Conservation (phyloP, 2,329 filamentous ascomycete species). For the Xylariaceae sp. region DNA sequence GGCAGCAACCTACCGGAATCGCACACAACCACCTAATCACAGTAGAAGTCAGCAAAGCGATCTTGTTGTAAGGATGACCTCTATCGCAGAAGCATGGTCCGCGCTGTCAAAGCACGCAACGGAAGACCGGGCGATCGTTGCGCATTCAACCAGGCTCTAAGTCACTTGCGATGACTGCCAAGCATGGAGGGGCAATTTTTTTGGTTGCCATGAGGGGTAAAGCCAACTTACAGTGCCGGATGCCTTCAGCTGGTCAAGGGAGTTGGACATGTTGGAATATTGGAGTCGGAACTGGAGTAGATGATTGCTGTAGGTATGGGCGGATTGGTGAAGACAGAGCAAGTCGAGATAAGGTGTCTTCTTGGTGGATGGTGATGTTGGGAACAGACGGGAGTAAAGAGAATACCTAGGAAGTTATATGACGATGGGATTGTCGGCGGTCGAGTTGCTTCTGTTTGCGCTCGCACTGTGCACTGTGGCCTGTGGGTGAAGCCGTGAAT, state of each 20-base stretch:
- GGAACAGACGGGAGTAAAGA: no score
- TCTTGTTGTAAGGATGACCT: constrained; percentile 16
- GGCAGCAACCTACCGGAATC: constrained; percentile 71
- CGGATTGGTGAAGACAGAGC: not conserved
- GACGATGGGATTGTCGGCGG: constrained; percentile 2
- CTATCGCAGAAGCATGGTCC: not conserved
- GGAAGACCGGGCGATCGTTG: constrained; percentile 1
- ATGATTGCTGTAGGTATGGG: not conserved
- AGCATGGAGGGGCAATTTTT: constrained; percentile 26
- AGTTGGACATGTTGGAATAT: constrained; percentile 62
- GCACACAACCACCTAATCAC: constrained; percentile 76
- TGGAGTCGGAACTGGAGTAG: not conserved
- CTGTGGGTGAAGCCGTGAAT: not conserved
- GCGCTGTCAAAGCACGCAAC: not conserved
- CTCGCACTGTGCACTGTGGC: not conserved
- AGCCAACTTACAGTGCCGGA: constrained; percentile 77
- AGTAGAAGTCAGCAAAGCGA: constrained; percentile 14
- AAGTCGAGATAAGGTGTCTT: not conserved
- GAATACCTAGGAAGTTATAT: no score
- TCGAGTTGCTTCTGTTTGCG: not conserved
- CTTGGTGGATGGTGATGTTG: not conserved
- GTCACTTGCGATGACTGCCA: constrained; percentile 10
- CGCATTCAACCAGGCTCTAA: constrained; percentile 6
- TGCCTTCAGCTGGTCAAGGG: constrained; percentile 96
- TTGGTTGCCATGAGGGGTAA: constrained; percentile 25